Evolutionary conservation across 768 basidiomycete genomes (phyloP).

Genomic region (Psilocybe tampanensis): DNA sequence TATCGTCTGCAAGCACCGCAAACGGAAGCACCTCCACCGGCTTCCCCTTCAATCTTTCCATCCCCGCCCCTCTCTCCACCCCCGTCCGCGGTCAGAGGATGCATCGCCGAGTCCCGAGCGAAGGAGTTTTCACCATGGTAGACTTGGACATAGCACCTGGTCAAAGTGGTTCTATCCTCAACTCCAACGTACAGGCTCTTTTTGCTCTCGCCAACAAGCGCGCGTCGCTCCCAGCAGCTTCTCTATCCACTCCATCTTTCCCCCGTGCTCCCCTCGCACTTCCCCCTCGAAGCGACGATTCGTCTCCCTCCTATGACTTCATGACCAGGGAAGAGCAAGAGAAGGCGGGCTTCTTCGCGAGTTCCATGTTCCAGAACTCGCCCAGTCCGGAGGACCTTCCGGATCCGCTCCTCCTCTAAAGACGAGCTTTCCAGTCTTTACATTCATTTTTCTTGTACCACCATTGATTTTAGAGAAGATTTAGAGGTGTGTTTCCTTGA

Average conservation of each 20-base stretch:
- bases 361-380: constrained; percentile 84
- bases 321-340: constrained; percentile 28
- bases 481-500: constrained; percentile 25
- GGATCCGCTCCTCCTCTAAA: constrained; percentile 60
- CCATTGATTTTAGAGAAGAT: constrained; percentile 28
- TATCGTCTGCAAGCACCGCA: constrained; percentile 24
- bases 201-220: constrained; percentile 27
- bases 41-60: constrained; percentile 39
- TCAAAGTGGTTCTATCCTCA: constrained; percentile 29
- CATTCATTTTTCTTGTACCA: constrained; percentile 11
- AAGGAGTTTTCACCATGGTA: constrained; percentile 74
- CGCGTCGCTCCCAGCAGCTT: constrained; percentile 15
- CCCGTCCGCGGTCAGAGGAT: constrained; percentile 38
- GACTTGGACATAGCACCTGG: constrained; percentile 60
- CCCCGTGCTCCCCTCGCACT: background rate
- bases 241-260: constrained; percentile 8
- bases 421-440: constrained; percentile 14
- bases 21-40: constrained; percentile 30
- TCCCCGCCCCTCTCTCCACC: constrained; percentile 8
- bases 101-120: constrained; percentile 68
- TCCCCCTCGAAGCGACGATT: constrained; percentile 7
- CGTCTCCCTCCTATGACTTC: constrained; percentile 21
- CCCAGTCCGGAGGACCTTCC: constrained; percentile 84
- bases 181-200: constrained; percentile 25
- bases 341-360: constrained; percentile 66